Percentiles rank a stretch among this genome's conserved stretches.
Conservation (phyloP, 1,139 yeast genomes). For the Scheffersomyces segobiensis region DNA sequence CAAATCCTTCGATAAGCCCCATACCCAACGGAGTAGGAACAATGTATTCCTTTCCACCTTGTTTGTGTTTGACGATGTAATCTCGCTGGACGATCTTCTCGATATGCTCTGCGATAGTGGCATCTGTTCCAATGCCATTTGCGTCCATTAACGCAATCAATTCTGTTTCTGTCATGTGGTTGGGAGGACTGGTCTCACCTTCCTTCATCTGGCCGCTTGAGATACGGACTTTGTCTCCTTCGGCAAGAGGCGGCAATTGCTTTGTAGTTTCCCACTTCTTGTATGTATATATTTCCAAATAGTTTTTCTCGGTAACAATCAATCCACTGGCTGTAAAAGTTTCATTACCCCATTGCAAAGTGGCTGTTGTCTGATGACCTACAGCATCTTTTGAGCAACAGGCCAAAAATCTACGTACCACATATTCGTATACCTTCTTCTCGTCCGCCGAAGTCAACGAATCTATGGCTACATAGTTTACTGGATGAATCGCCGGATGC, state of each 20-base stretch:
- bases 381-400: slow-evolving; percentile 90
- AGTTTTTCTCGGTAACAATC: slow-evolving; percentile 70
- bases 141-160: slow-evolving; percentile 92
- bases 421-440: slow-evolving; percentile 79
- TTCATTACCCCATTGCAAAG: slow-evolving; percentile 78
- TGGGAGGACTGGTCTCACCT: slow-evolving; percentile 82
- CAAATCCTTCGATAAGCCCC: slow-evolving; percentile 88
- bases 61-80: slow-evolving; percentile 57
- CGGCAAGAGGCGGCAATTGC: slow-evolving; percentile 63
- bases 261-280: slow-evolving; percentile 73
- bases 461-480: slow-evolving; percentile 45
- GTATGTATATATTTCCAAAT: slow-evolving; percentile 77
- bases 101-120: slow-evolving; percentile 97
- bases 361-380: slow-evolving; percentile 67
- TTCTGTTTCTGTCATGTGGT: slow-evolving; percentile 87
- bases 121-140: slow-evolving; percentile 98
- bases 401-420: slow-evolving; percentile 84
- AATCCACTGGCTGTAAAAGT: slow-evolving; percentile 69
- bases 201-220: slow-evolving; percentile 58
- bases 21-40: slow-evolving; percentile 84
- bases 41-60: slow-evolving; percentile 40
- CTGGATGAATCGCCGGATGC: slow-evolving; percentile 98
- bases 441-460: slow-evolving; percentile 47
- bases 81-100: slow-evolving; percentile 71
- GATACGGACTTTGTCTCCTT: slow-evolving; percentile 58